Conservation (phyloP, 306 rosid genomes). For the Cucumis cinereus region DNA sequence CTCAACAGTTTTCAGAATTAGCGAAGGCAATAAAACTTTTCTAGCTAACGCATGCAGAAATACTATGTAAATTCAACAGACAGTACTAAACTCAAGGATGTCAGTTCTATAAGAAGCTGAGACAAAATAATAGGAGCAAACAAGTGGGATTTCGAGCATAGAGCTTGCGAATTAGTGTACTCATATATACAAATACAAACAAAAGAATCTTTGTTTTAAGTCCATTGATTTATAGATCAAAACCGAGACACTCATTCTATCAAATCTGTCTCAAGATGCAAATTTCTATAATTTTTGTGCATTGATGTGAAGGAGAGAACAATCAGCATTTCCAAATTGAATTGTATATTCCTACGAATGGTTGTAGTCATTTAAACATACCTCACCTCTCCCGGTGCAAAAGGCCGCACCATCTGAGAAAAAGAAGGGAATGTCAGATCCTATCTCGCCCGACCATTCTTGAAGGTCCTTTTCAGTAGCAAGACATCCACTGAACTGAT, state of each 20-base stretch:
- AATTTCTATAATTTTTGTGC: not conserved
- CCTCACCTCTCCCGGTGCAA: constrained; percentile 98
- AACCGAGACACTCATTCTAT: not conserved
- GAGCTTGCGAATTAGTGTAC: not conserved
- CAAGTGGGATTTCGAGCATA: not conserved
- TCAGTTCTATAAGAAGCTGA: not conserved
- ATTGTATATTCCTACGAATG: not conserved
- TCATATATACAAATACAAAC: not conserved
- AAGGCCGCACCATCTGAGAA: constrained; percentile 92
- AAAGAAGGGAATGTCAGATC: constrained; percentile 96
- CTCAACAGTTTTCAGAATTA: not conserved
- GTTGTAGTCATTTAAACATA: constrained; percentile 19
- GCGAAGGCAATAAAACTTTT: not conserved
- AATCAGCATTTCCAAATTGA: not conserved
- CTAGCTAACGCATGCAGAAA: not conserved
- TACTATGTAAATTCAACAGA: not conserved
- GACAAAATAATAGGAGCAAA: not conserved
- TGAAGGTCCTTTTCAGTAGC: constrained; percentile 86
- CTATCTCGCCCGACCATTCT: constrained; percentile 97
- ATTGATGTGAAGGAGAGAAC: not conserved
- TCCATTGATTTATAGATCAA: not conserved
- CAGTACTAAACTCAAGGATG: not conserved
- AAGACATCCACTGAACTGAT: constrained; percentile 65
- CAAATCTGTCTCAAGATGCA: not conserved
- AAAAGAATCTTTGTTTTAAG: not conserved